A percentile compares a stretch with the other conserved stretches of the same genome.
Conservation (phyloP, 352 stramenopile species). For the Aphanomyces stellatus region DNA sequence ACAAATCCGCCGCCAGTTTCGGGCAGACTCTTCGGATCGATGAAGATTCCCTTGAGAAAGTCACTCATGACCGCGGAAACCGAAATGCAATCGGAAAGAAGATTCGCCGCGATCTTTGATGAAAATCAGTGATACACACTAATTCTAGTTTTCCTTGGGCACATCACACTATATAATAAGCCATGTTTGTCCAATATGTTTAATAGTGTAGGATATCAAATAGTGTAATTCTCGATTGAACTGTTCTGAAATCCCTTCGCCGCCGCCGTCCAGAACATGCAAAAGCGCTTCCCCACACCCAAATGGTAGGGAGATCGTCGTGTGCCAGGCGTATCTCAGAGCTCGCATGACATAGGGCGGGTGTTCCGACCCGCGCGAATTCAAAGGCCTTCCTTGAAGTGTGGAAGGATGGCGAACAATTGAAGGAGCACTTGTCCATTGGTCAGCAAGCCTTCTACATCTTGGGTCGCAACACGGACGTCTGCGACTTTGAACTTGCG, state of each 20-base stretch:
- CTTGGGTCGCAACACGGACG: constrained; percentile 65
- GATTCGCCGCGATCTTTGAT: no score
- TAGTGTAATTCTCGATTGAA: no score
- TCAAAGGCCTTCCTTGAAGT: constrained; percentile 42
- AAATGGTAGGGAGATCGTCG: background rate
- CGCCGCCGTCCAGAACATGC: no score
- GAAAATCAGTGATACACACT: no score
- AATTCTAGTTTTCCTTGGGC: no score
- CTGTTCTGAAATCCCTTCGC: no score
- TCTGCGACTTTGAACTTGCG: constrained; percentile 61
- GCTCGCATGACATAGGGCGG: constrained; percentile 29
- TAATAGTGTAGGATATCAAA: no score
- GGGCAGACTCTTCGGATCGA: constrained; percentile 80
- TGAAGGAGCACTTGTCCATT: constrained; percentile 37
- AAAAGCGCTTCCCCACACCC: constrained; percentile 16
- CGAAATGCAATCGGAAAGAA: no score
- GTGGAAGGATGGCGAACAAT: constrained; percentile 33
- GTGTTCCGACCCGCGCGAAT: constrained; percentile 34
- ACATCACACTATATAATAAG: no score
- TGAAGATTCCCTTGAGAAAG: constrained; percentile 43
- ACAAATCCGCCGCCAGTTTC: constrained; percentile 64
- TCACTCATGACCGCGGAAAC: constrained; percentile 6
- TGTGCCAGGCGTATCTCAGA: background rate
- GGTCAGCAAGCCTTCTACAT: constrained; percentile 50
- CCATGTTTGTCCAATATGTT: no score